These are phyloP conservation scores for Leccinum subtestaceum DNA, from an alignment of 768 basidiomycete species.

Conservation along the genomic window DNA sequence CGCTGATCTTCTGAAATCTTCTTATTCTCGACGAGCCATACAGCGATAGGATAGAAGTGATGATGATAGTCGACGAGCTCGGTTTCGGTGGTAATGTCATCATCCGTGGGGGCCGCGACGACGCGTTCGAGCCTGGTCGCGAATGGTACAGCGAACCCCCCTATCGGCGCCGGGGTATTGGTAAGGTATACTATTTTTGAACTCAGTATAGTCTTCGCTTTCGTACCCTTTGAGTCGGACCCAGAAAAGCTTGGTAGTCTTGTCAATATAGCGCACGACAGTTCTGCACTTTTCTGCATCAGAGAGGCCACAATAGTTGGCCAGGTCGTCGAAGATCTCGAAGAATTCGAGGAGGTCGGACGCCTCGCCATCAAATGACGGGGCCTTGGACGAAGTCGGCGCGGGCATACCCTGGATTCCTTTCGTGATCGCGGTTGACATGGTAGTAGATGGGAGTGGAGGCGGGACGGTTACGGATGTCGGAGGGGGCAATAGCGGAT, in stretches of 20 bases:
- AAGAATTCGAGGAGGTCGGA: slow-evolving; percentile 4
- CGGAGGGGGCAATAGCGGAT: background rate
- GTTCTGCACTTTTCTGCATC: background rate
- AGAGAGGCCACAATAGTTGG: background rate
- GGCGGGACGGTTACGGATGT: background rate
- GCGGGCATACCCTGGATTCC: background rate
- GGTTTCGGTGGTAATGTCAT: background rate
- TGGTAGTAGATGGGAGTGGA: background rate
- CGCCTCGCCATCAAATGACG: background rate
- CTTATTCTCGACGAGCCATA: background rate
- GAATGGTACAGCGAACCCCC: background rate
- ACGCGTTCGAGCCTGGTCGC: background rate
- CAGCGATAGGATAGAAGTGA: background rate
- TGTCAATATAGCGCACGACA: background rate
- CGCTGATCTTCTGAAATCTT: background rate
- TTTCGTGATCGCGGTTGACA: background rate
- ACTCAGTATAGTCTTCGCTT: background rate
- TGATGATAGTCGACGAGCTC: background rate
- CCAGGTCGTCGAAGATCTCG: slow-evolving; percentile 2
- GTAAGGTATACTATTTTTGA: background rate
- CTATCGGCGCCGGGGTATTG: background rate
- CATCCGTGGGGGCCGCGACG: background rate
- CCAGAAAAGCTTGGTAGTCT: background rate
- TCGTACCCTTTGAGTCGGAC: background rate
- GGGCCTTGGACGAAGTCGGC: background rate